phyloP scores from a whole-genome alignment of 345 rosid species.

The Boechera retrofracta region DNA sequence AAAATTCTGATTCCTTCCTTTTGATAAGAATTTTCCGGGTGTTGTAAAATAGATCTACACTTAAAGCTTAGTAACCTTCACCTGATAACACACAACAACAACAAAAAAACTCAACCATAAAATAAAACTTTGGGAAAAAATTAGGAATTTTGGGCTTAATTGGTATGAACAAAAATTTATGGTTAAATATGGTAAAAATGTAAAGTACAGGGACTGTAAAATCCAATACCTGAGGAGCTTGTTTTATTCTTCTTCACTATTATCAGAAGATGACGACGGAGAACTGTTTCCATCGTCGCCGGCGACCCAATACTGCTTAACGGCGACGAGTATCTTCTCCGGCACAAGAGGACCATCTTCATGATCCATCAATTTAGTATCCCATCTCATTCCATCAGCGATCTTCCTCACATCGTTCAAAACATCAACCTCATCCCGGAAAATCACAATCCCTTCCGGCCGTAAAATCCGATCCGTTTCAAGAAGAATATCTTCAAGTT shows the following conservation, averaged over 20 bases:
- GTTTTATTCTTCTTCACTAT: conserved; percentile 36
- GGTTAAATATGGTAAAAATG: neutral
- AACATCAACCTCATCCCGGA: conserved; percentile 84
- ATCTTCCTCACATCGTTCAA: conserved; percentile 78
- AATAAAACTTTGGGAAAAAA: neutral
- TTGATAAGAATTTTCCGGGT: conserved; percentile 30
- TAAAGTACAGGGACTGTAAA: conserved; percentile 29
- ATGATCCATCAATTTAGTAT: conserved; percentile 82
- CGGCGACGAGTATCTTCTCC: conserved; percentile 74
- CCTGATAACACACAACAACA: conserved; percentile 22
- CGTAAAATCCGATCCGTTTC: conserved; percentile 92
- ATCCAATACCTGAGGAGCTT: conserved; percentile 32
- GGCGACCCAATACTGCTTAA: conserved; percentile 93
- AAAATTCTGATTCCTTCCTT: conserved; percentile 34
- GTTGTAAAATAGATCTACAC: conserved; percentile 28
- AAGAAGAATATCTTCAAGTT: conserved; percentile 79
- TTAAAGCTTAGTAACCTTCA: conserved; percentile 34
- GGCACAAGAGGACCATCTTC: conserved; percentile 98
- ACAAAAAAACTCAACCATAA: neutral
- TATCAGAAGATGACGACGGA: conserved; percentile 39
- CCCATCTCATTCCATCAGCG: conserved; percentile 88
- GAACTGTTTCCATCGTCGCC: conserved; percentile 60
- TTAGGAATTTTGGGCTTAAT: neutral
- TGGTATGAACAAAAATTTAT: conserved; percentile 17
- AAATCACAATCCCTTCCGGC: conserved; percentile 82